A percentile compares a stretch with the other conserved stretches of the same genome.
Evolutionary conservation across 441 rosid genomes (phyloP).

Genomic region (Erodium moschatum): DNA sequence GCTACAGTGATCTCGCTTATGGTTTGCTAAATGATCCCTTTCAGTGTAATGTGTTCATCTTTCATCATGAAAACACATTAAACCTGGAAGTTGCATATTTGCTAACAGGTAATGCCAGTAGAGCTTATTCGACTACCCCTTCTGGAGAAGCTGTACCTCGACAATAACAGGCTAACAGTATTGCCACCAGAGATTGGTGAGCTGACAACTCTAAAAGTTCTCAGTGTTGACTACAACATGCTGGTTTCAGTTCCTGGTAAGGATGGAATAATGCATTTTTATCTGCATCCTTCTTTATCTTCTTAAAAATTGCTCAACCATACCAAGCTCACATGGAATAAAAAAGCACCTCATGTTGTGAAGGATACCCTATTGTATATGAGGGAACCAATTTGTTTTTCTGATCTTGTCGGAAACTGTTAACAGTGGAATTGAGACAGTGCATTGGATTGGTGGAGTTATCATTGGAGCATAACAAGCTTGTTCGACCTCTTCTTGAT

Average conservation of each 20-base stretch:
- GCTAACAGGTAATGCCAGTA: conserved; percentile 65
- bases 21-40: neutral
- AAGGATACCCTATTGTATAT: conserved; percentile 10
- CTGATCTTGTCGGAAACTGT: conserved; percentile 27
- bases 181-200: conserved; percentile 87
- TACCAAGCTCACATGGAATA: conserved; percentile 14
- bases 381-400: conserved; percentile 16
- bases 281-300: neutral
- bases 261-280: conserved; percentile 18
- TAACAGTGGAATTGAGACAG: conserved; percentile 77
- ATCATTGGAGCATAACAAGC: conserved; percentile 88
- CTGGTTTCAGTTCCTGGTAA: conserved; percentile 91
- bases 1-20: neutral
- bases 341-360: neutral
- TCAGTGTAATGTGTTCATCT: too few relatives aligned
- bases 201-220: conserved; percentile 59
- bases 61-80: neutral
- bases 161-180: conserved; percentile 59
- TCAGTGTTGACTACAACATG: conserved; percentile 63
- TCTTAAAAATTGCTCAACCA: conserved; percentile 5
- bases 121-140: conserved; percentile 65
- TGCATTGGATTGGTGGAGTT: conserved; percentile 67
- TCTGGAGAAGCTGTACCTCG: conserved; percentile 81
- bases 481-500: conserved; percentile 92
- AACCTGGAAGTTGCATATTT: conserved; percentile 1